phyloP scores from a whole-genome alignment of 2,329 filamentous ascomycete species.

The Aspergillus proliferans region DNA sequence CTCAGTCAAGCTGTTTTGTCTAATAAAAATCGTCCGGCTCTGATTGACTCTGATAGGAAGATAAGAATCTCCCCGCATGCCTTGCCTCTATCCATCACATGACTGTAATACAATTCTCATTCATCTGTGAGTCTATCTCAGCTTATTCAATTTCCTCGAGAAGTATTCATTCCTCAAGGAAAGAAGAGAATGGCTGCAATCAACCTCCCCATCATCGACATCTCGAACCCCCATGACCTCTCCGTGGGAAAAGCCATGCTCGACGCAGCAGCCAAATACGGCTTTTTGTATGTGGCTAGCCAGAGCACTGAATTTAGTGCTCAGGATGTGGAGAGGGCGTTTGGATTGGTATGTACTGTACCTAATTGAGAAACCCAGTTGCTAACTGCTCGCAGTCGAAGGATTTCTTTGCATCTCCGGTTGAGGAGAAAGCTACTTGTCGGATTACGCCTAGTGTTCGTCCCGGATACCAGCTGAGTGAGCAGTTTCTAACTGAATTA shows the following conservation, averaged over 20 bases:
- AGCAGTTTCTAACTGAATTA: conserved; percentile 28
- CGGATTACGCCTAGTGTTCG: conserved; percentile 60
- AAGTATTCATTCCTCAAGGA: conserved; percentile 8
- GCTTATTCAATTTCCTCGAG: too few relatives aligned
- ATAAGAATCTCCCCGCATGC: not conserved
- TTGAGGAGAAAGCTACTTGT: conserved; percentile 66
- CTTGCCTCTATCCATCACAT: not conserved
- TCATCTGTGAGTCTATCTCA: not conserved
- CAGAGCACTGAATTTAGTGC: conserved; percentile 62
- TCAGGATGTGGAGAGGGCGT: conserved; percentile 62
- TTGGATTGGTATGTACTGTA: conserved; percentile 57
- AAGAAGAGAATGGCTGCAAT: conserved; percentile 22
- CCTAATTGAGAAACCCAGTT: not conserved
- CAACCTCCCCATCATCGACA: conserved; percentile 74
- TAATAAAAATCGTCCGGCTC: too few relatives aligned
- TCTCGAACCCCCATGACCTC: conserved; percentile 56
- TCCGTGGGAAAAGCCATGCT: conserved; percentile 64
- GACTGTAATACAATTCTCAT: too few relatives aligned
- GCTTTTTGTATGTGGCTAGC: conserved; percentile 85
- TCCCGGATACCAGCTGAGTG: conserved; percentile 1
- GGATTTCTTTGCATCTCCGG: conserved; percentile 64
- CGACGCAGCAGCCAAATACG: conserved; percentile 71
- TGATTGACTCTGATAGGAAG: not conserved
- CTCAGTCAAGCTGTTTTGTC: too few relatives aligned
- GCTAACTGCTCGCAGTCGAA: conserved; percentile 49